Base-by-base conservation (phyloP, 192 early-diverging fungal species). In the Coemansia sp. region DNA sequence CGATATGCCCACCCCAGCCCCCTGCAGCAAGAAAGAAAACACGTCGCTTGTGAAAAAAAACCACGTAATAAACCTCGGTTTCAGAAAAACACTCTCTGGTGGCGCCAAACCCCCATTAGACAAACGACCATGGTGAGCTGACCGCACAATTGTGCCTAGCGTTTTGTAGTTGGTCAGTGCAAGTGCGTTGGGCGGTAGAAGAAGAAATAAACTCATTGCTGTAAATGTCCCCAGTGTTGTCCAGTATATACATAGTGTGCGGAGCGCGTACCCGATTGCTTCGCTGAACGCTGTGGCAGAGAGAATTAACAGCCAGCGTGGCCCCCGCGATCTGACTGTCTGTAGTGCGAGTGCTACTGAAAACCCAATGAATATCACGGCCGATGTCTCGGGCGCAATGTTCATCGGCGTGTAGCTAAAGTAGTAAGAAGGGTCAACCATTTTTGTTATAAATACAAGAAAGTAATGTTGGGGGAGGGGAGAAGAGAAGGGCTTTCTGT, bases 121-220 rank as follows among this genome's bases (percentile, higher is more conserved):
- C n/a, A n/a, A n/a, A n/a, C n/a, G n/a, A n/a, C 44, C 9, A 5
- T 46, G 24, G 44, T 50, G 24, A 1, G 46, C 46, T 14, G 38
- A 41, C 32, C 41, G 39, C 18, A 72, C 53, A 10, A 64, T 43
- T 8, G 55, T 56, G 8, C 67, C 71, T 0, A 74, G 61, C 10
- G 71, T 62, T 27, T 74, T 74, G 68, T 74, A 71, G 53, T 71
- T 74, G n/a, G 53, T 56, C 33, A 74, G 54, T 19, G 71, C 71
- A 15, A 74, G 24, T 2, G 69, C 68, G 34, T 74, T 74, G 22
- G 71, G 71, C 32, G 71, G 61, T n/a, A 74, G 39, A 1, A 74
- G 42, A 12, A 74, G 69, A 32, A 74, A 74, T 6, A 74, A 39
- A 6, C 61, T 69, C 53, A 68, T 74, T 22, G 46, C 53, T 1